Conservation (phyloP, 2,329 filamentous ascomycete genomes). For the Microsporum canis region DNA sequence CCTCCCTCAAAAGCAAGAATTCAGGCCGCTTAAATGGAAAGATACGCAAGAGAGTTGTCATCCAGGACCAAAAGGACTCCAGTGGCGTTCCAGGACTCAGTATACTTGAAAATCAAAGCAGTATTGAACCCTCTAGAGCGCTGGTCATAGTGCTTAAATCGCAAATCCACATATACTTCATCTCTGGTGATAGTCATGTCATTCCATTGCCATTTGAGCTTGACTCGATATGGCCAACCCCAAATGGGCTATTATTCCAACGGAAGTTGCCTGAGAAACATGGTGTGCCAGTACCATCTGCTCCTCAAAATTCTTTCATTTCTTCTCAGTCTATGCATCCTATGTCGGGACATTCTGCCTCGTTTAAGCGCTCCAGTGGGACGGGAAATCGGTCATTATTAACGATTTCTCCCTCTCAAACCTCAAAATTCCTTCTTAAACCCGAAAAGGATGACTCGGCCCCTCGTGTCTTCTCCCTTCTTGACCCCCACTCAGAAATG, state of each 20-base stretch:
- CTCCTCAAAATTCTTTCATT: constrained; percentile 73
- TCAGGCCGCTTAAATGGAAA: constrained; percentile 6
- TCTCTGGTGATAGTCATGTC: constrained; percentile 76
- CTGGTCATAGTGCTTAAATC: constrained; percentile 85
- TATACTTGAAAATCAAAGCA: constrained; percentile 27
- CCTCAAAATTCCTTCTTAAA: constrained; percentile 49
- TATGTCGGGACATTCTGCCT: constrained; percentile 26
- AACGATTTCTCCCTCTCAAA: constrained; percentile 40
- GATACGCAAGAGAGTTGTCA: constrained; percentile 12
- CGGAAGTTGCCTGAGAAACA: constrained; percentile 49
- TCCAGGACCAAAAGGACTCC: constrained; percentile 8
- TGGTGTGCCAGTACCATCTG: constrained; percentile 31
- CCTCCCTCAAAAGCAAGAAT: not conserved
- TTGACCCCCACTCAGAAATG: constrained; percentile 74
- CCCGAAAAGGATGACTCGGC: constrained; percentile 44
- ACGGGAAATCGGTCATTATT: constrained; percentile 36
- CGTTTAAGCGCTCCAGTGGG: constrained; percentile 24
- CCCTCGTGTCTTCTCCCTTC: constrained; percentile 65
- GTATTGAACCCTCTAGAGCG: constrained; percentile 42
- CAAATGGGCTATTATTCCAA: constrained; percentile 75
- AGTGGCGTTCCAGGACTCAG: constrained; percentile 10
- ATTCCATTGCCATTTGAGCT: constrained; percentile 92
- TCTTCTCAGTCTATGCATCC: constrained; percentile 48
- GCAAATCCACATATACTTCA: constrained; percentile 86
- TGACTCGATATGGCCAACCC: constrained; percentile 71